Conservation (phyloP, 768 basidiomycete genomes). For the Lentinula aciculospora region DNA sequence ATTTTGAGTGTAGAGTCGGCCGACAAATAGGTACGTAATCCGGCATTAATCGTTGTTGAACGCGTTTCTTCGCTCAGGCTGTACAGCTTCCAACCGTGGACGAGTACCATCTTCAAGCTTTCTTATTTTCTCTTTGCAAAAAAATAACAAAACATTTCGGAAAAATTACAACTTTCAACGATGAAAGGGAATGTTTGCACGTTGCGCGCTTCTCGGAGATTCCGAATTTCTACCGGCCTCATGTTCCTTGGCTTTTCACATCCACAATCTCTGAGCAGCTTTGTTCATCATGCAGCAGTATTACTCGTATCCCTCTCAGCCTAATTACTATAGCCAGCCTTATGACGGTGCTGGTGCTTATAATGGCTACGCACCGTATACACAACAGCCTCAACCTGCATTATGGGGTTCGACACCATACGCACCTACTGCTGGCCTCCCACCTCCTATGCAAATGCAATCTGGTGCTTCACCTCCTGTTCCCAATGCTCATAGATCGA, state of each 20-base stretch:
- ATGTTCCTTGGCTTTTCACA: slow-evolving; percentile 11
- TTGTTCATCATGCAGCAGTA: not conserved
- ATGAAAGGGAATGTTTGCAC: slow-evolving; percentile 30
- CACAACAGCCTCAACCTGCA: slow-evolving; percentile 3
- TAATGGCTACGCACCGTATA: slow-evolving; percentile 10
- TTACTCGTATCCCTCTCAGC: not conserved
- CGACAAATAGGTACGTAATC: not conserved
- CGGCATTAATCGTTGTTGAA: not conserved
- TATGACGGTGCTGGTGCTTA: not conserved
- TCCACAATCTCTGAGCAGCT: not conserved
- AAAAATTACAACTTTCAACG: slow-evolving; percentile 4
- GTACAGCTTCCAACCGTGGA: not conserved
- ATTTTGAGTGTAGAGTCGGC: not conserved
- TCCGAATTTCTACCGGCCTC: slow-evolving; percentile 9
- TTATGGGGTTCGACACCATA: slow-evolving; percentile 32
- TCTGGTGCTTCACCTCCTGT: slow-evolving; percentile 9
- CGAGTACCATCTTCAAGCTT: not conserved
- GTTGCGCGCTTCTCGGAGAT: slow-evolving; percentile 11
- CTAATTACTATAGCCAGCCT: not conserved
- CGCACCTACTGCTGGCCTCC: not conserved
- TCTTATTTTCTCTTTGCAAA: not conserved
- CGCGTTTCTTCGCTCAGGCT: not conserved
- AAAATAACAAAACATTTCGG: not conserved
- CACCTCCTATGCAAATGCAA: slow-evolving; percentile 17
- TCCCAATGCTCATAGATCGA: slow-evolving; percentile 20